Evolutionary conservation across 352 stramenopile species (phyloP).

Genomic region (Saprolegnia diclina): DNA sequence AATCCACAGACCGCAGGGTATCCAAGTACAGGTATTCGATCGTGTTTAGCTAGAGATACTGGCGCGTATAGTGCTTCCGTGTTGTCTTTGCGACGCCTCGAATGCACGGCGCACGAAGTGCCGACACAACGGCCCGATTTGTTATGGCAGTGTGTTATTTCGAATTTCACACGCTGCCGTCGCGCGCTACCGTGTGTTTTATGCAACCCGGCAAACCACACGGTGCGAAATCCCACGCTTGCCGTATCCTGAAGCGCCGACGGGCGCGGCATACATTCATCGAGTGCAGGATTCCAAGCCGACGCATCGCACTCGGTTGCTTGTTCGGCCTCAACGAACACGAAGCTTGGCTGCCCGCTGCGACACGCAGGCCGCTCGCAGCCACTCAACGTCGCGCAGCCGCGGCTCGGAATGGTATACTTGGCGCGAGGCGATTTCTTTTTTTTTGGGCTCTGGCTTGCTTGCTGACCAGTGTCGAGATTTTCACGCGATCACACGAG

Average conservation of each 20-base stretch:
- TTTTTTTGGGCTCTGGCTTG: slow-evolving; percentile 1
- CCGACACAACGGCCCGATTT: too few species aligned
- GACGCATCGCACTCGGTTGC: background rate
- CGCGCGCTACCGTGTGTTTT: background rate
- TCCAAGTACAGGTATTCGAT: too few species aligned
- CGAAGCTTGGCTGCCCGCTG: background rate
- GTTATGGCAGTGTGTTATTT: too few species aligned
- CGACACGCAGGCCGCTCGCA: background rate
- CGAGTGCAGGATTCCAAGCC: slow-evolving; percentile 4
- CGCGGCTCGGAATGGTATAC: background rate
- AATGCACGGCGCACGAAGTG: too few species aligned
- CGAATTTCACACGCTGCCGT: too few species aligned
- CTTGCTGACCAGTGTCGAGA: background rate
- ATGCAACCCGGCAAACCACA: background rate
- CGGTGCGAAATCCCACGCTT: background rate
- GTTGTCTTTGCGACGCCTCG: too few species aligned
- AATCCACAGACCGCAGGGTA: too few species aligned
- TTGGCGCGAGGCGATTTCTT: slow-evolving; percentile 6
- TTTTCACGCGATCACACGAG: slow-evolving; percentile 1
- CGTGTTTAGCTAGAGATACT: too few species aligned
- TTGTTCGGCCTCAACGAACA: slow-evolving; percentile 1
- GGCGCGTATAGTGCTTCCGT: too few species aligned
- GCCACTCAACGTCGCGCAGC: slow-evolving; percentile 2
- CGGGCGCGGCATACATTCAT: background rate
- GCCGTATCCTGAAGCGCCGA: background rate